Percentiles rank a stretch among this genome's conserved stretches.
Conservation (phyloP, 805 yeast species). For the Saturnispora silvae region DNA sequence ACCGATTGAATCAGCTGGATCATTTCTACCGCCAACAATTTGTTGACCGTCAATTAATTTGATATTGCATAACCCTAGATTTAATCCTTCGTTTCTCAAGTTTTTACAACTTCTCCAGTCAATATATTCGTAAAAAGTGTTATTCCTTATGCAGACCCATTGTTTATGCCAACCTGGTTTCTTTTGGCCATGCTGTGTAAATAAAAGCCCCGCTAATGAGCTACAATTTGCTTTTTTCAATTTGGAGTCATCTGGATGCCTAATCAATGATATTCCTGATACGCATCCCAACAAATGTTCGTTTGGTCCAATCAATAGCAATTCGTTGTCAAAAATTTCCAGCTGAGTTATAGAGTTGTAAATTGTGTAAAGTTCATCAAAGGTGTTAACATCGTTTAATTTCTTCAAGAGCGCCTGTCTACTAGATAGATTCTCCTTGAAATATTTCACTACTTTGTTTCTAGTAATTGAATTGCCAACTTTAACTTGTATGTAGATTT, state of each 20-base stretch:
- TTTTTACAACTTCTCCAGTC: constrained; percentile 70
- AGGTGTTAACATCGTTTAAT: constrained; percentile 15
- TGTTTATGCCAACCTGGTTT: constrained; percentile 79
- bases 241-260: constrained; percentile 3
- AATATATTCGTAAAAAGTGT: constrained; percentile 56
- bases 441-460: constrained; percentile 1
- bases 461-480: constrained; percentile 5
- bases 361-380: constrained; percentile 13
- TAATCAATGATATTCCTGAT: not conserved
- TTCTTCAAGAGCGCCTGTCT: constrained; percentile 14
- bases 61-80: constrained; percentile 55
- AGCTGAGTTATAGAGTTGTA: constrained; percentile 22
- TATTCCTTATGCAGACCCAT: constrained; percentile 70
- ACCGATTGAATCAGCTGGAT: constrained; percentile 23
- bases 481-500: constrained; percentile 9
- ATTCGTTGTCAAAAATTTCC: constrained; percentile 26
- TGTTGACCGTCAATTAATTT: constrained; percentile 29
- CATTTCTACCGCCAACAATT: constrained; percentile 32
- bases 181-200: constrained; percentile 48
- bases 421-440: constrained; percentile 11
- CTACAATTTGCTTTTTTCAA: constrained; percentile 3
- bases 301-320: constrained; percentile 5
- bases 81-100: constrained; percentile 56
- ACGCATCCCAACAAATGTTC: not conserved
- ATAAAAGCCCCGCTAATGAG: constrained; percentile 38